Evolutionary conservation across 1,284 basidiomycete genomes (phyloP).

Genomic region (Malassezia vespertilionis): DNA sequence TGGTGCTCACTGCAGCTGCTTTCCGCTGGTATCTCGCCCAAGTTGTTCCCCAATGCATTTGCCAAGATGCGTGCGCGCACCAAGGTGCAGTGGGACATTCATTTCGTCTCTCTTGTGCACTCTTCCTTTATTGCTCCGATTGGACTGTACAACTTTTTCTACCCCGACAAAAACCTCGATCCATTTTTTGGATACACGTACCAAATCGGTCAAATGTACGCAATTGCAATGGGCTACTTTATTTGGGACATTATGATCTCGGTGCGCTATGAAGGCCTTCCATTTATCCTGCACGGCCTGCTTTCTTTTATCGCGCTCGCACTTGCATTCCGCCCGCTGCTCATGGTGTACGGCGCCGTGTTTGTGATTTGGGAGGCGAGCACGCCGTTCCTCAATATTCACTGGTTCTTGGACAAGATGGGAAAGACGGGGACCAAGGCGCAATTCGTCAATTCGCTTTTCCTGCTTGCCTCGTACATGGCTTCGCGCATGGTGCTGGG

Average conservation of each 20-base stretch:
- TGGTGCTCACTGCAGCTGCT: constrained; percentile 42
- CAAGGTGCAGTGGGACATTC: constrained; percentile 46
- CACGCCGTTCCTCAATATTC: constrained; percentile 49
- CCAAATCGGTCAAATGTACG: constrained; percentile 31
- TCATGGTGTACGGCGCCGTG: constrained; percentile 47
- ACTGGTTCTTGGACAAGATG: constrained; percentile 49
- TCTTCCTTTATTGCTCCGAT: constrained; percentile 33
- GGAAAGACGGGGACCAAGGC: constrained; percentile 42
- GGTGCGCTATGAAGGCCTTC: constrained; percentile 42
- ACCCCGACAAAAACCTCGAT: constrained; percentile 22
- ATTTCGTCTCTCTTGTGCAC: constrained; percentile 43
- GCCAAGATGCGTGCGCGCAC: constrained; percentile 32
- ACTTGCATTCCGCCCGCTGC: constrained; percentile 45
- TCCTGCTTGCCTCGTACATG: constrained; percentile 43
- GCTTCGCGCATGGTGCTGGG: constrained; percentile 44
- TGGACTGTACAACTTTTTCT: constrained; percentile 27
- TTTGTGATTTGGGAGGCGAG: constrained; percentile 48
- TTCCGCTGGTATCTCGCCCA: constrained; percentile 33
- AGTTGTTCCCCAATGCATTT: constrained; percentile 39
- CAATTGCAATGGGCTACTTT: constrained; percentile 41
- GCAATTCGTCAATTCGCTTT: constrained; percentile 47
- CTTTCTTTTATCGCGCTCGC: constrained; percentile 41
- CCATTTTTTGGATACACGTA: constrained; percentile 43
- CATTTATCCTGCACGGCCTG: constrained; percentile 47
- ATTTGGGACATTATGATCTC: constrained; percentile 46